phyloP scores from a whole-genome alignment of 805 yeast species.

The Candida nanaspora region DNA sequence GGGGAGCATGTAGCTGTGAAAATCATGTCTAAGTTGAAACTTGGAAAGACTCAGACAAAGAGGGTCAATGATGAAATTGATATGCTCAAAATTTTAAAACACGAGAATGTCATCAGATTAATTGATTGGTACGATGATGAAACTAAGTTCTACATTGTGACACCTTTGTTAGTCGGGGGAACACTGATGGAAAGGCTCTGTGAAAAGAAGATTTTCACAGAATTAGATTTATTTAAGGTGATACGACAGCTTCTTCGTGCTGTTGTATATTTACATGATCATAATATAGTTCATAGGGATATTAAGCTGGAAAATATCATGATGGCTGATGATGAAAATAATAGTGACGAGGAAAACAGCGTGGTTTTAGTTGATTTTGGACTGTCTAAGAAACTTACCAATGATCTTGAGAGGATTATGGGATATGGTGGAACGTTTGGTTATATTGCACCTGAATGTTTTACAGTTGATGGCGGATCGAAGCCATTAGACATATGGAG shows the following conservation, averaged over 20 bases:
- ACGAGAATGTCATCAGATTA: slow-evolving; percentile 75
- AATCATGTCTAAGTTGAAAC: slow-evolving; percentile 69
- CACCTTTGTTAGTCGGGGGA: slow-evolving; percentile 86
- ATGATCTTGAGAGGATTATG: neutral
- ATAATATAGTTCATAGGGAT: slow-evolving; percentile 79
- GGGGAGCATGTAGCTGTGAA: slow-evolving; percentile 74
- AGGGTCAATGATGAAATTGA: slow-evolving; percentile 66
- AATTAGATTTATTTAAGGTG: slow-evolving; percentile 65
- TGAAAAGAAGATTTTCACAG: slow-evolving; percentile 68
- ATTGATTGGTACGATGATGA: slow-evolving; percentile 82
- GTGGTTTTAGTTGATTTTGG: slow-evolving; percentile 82
- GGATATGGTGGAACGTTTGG: slow-evolving; percentile 62
- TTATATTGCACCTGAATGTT: slow-evolving; percentile 91
- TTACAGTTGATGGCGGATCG: slow-evolving; percentile 78
- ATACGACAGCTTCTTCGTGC: slow-evolving; percentile 66
- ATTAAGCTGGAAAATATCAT: slow-evolving; percentile 82
- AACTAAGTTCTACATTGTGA: slow-evolving; percentile 79
- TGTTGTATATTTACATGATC: slow-evolving; percentile 58
- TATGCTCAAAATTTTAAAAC: slow-evolving; percentile 53
- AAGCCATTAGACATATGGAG: slow-evolving; percentile 94
- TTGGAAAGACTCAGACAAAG: slow-evolving; percentile 58
- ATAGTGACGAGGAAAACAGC: slow-evolving; percentile 29
- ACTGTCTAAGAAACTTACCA: slow-evolving; percentile 58
- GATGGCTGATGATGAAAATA: slow-evolving; percentile 42
- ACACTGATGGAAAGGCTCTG: slow-evolving; percentile 80